Evolutionary conservation across 345 rosid genomes (phyloP).

Genomic region (Rhodamnia argentea): DNA sequence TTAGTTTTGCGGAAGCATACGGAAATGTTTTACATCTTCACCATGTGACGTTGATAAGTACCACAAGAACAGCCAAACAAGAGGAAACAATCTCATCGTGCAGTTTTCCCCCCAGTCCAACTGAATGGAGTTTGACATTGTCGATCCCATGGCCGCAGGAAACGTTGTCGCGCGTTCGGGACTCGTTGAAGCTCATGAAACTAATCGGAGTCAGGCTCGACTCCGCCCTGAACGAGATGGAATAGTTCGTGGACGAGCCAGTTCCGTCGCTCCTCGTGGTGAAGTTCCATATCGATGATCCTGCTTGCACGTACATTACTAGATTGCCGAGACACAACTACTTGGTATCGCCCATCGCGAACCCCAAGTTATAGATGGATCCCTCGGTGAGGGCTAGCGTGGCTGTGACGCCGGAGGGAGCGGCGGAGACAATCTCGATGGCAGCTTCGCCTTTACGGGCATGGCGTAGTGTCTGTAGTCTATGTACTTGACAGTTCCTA

Average conservation of each 20-base stretch:
- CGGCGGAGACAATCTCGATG: background rate
- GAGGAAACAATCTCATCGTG: background rate
- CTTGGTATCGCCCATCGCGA: background rate
- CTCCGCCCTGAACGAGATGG: no score
- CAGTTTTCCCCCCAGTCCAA: background rate
- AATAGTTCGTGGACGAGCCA: background rate
- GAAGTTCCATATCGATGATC: background rate
- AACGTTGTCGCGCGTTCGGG: background rate
- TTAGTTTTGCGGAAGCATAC: fast-evolving
- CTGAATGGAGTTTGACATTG: background rate
- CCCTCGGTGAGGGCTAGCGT: background rate
- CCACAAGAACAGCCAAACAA: background rate
- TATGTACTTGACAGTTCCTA: background rate
- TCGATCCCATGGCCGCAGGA: background rate
- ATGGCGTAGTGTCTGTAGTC: background rate
- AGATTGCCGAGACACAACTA: background rate
- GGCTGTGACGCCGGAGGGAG: background rate
- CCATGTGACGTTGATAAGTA: background rate
- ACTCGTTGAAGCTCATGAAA: background rate
- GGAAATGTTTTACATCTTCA: background rate
- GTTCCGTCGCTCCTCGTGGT: background rate
- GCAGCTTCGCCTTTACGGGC: background rate
- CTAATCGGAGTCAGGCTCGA: background rate
- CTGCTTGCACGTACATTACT: background rate
- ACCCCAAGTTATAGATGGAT: background rate